A percentile compares a stretch with the other conserved stretches of the same genome.
These are phyloP conservation scores for Ogataea degrootiae DNA, from an alignment of 805 yeast species.

Conservation along the genomic window DNA sequence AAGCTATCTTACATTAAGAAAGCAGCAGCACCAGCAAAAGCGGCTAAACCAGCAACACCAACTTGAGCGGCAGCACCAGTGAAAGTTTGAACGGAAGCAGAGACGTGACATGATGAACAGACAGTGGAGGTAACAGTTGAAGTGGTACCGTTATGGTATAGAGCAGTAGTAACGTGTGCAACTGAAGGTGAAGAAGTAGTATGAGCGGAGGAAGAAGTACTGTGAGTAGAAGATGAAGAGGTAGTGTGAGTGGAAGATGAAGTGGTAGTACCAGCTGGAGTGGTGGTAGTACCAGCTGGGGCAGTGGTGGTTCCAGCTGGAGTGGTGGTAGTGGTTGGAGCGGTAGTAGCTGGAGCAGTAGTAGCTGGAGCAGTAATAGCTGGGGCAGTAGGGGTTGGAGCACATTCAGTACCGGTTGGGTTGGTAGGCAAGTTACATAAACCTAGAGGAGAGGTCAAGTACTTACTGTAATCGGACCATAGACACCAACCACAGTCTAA, in stretches of 20 bases:
- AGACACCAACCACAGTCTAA: conserved; percentile 36
- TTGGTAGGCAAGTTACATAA: conserved; percentile 27
- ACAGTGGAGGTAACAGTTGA: conserved; percentile 2
- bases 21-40: conserved; percentile 23
- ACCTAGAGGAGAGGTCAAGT: conserved; percentile 24
- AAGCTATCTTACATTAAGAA: conserved; percentile 15
- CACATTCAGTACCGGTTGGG: conserved; percentile 30
- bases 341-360: conserved; percentile 4
- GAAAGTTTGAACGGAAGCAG: conserved; percentile 5
- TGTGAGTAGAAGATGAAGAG: conserved; percentile 10
- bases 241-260: conserved; percentile 8
- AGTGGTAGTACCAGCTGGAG: conserved; percentile 2
- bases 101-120: not conserved
- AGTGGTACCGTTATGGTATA: conserved; percentile 7
- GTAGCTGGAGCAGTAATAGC: conserved; percentile 14
- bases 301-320: conserved; percentile 16
- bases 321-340: conserved; percentile 7
- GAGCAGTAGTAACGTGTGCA: conserved; percentile 4
- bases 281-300: conserved; percentile 1
- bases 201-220: conserved; percentile 7
- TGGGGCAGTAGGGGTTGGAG: not conserved
- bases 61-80: conserved; percentile 21
- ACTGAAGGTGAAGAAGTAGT: too few relatives aligned
- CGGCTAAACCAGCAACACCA: conserved; percentile 22
- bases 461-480: conserved; percentile 32